phyloP scores from a whole-genome alignment of 1,284 basidiomycete genomes.

The Ganoderma multipileum region DNA sequence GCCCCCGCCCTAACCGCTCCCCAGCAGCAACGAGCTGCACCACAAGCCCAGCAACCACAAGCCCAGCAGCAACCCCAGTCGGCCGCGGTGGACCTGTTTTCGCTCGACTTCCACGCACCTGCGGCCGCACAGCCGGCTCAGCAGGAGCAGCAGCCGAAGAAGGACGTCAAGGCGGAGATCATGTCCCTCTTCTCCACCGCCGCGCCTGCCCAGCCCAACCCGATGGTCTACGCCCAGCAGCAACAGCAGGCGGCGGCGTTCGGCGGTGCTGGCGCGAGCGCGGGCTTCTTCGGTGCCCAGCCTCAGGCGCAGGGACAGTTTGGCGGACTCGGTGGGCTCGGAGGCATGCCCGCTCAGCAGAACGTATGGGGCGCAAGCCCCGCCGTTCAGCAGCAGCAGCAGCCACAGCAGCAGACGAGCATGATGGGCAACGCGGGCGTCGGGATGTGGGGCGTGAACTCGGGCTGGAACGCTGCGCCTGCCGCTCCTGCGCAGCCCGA shows the following conservation, averaged over 20 bases:
- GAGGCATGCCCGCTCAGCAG: slow-evolving; percentile 26
- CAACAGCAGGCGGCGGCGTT: slow-evolving; percentile 23
- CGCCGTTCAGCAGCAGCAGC: slow-evolving; percentile 15
- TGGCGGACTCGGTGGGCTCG: slow-evolving; percentile 32
- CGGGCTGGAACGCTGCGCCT: slow-evolving; percentile 58
- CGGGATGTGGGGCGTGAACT: slow-evolving; percentile 69
- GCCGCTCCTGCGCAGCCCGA: slow-evolving; percentile 42
- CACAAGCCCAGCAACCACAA: slow-evolving; percentile 21
- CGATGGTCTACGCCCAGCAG: slow-evolving; percentile 18
- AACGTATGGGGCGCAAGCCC: slow-evolving; percentile 18
- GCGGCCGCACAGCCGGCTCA: slow-evolving; percentile 42
- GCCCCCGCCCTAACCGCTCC: slow-evolving; percentile 26
- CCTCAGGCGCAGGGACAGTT: slow-evolving; percentile 33
- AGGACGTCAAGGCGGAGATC: slow-evolving; percentile 87
- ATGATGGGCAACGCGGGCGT: slow-evolving; percentile 64
- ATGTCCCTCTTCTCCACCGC: slow-evolving; percentile 81
- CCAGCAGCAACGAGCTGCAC: slow-evolving; percentile 33
- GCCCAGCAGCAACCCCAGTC: slow-evolving; percentile 32
- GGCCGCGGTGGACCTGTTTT: slow-evolving; percentile 74
- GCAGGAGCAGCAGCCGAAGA: slow-evolving; percentile 52
- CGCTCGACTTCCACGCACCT: slow-evolving; percentile 82
- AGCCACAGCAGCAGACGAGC: slow-evolving; percentile 46
- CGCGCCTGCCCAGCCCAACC: slow-evolving; percentile 40
- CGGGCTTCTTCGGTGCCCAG: slow-evolving; percentile 20
- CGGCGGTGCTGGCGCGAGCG: slow-evolving; percentile 13